These are phyloP conservation scores for Silene vulgaris DNA, from an alignment of 179 eudicot species.

Conservation along the genomic window DNA sequence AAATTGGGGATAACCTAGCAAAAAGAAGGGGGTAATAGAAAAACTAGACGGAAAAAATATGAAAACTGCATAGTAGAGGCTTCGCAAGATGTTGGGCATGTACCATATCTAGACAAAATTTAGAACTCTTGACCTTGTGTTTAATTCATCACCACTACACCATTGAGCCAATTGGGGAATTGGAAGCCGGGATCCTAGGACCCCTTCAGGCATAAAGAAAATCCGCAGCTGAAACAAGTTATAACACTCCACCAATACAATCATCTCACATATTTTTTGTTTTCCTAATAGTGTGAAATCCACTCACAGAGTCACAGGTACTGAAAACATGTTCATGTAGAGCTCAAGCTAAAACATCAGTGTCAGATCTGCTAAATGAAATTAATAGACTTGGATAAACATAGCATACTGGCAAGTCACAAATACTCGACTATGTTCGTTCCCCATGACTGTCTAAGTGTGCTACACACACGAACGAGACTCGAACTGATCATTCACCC, in stretches of 20 bases:
- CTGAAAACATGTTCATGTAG: conserved; percentile 1
- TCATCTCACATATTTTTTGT: neutral
- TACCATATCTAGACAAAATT: too few species aligned
- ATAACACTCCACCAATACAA: neutral
- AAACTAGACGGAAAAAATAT: neutral
- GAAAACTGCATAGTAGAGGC: neutral
- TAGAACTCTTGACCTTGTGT: too few species aligned
- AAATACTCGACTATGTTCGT: neutral
- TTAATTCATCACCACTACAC: too few species aligned
- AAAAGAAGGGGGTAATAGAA: neutral
- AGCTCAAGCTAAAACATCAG: neutral
- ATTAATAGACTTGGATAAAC: neutral
- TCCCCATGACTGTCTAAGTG: neutral
- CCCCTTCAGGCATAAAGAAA: neutral
- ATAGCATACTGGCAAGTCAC: neutral
- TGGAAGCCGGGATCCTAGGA: too few species aligned
- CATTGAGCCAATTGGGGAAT: too few species aligned
- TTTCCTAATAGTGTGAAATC: too few species aligned
- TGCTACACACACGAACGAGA: neutral
- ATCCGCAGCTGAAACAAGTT: neutral
- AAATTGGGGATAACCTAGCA: neutral
- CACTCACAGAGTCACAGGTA: neutral
- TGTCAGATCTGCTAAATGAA: neutral
- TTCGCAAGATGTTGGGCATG: neutral
- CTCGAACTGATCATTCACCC: neutral